These are phyloP conservation scores for Candida michaelii DNA, from an alignment of 805 yeast genomes.

Conservation along the genomic window DNA sequence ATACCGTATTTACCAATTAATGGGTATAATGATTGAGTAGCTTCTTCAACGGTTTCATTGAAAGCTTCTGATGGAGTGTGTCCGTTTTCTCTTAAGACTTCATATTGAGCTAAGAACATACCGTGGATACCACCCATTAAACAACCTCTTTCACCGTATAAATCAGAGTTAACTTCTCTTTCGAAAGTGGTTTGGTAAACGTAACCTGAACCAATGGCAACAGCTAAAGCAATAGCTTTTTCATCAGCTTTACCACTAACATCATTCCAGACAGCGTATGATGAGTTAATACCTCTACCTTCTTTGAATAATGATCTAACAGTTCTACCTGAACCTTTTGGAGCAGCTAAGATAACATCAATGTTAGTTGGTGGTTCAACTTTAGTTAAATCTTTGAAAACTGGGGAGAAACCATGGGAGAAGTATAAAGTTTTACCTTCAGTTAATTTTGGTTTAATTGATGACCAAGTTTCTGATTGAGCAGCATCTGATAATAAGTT, in stretches of 20 bases:
- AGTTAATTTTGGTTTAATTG: constrained; percentile 86
- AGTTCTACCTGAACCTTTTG: constrained; percentile 99
- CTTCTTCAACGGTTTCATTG: constrained; percentile 99
- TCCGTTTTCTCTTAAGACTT: constrained; percentile 98
- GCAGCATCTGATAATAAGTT: constrained; percentile 99
- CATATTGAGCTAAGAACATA: constrained; percentile 99
- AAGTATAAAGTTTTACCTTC: constrained; percentile 98
- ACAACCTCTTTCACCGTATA: constrained; percentile 99
- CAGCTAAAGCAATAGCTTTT: constrained; percentile 97
- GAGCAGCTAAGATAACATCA: constrained; percentile 98
- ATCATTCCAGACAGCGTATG: constrained; percentile 99
- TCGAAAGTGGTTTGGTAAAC: constrained; percentile 99
- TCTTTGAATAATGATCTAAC: constrained; percentile 99
- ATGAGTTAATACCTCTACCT: constrained; percentile 99
- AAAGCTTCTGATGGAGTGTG: constrained; percentile 99
- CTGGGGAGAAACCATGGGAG: constrained; percentile 99
- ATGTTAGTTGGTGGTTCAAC: constrained; percentile 94
- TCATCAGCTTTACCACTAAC: constrained; percentile 99
- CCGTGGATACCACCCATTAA: constrained; percentile 99
- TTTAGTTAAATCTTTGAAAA: constrained; percentile 94
- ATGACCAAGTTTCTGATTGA: constrained; percentile 96
- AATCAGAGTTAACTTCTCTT: constrained; percentile 98
- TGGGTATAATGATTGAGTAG: constrained; percentile 99
- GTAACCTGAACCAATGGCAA: constrained; percentile 99
- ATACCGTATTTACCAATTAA: constrained; percentile 98